Evolutionary conservation across 2,329 filamentous ascomycete genomes (phyloP).

Genomic region (Pseudogymnoascus sp.): DNA sequence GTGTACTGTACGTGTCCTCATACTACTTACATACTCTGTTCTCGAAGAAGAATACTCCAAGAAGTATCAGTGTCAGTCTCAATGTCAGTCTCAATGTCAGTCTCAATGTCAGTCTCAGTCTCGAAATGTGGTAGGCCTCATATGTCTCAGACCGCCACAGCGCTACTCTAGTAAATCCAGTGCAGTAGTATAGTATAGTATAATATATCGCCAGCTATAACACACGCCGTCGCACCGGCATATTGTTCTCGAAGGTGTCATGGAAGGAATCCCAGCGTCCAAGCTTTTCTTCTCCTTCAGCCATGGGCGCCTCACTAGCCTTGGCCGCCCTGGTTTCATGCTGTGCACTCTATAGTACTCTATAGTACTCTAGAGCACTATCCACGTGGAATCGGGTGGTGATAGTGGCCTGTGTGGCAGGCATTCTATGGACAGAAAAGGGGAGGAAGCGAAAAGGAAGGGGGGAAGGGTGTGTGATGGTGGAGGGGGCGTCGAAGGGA

Average conservation of each 20-base stretch:
- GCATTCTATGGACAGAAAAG: neutral
- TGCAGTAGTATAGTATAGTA: neutral
- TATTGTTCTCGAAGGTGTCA: slow-evolving; percentile 5
- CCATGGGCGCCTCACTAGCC: neutral
- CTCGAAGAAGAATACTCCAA: neutral
- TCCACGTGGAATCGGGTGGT: neutral
- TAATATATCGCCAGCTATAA: neutral
- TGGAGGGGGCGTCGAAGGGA: neutral
- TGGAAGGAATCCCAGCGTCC: neutral
- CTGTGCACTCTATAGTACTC: neutral
- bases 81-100: neutral
- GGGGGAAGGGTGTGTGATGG: neutral
- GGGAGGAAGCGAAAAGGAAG: neutral
- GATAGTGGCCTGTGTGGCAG: neutral
- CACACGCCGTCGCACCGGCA: neutral
- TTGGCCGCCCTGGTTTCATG: neutral
- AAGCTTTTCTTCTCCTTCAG: neutral
- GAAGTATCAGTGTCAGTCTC: neutral
- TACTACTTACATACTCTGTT: neutral
- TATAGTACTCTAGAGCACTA: neutral
- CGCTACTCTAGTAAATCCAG: neutral
- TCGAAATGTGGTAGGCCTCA: neutral
- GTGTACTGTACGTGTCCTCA: neutral
- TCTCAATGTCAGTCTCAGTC: neutral
- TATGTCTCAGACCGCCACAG: slow-evolving; percentile 4